Base-by-base conservation (phyloP, 1,284 basidiomycete genomes). In the Chondrostereum purpureum region DNA sequence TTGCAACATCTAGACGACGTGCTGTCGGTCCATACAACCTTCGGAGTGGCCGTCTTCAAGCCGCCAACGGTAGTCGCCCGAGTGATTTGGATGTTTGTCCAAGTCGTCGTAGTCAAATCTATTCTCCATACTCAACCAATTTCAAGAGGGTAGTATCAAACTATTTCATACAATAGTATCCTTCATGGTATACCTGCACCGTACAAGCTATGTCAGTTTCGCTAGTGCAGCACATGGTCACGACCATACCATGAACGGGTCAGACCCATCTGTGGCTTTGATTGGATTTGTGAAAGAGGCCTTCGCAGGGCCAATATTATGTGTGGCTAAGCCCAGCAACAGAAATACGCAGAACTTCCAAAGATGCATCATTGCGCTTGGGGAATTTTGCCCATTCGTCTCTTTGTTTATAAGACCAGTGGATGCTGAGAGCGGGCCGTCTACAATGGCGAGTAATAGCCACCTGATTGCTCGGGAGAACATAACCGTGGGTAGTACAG, bases 1-100 rank as follows among this genome's bases (percentile, higher is more conserved):
- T 68, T 67, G 53, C 67, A 68, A 50, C 66, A 68, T 43, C 66
- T 54, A 36, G 59, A 58, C 18, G 67, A 50, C 16, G 62, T 67
- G 38, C 49, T 57, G 47, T 65, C 65, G 3, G 59, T 56, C 61
- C 63, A 70, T 17, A 68, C 52, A 2, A 62, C 55, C 43, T 64
- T 67, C 2, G 63, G 61, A 2, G 57, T 53, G 2, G 65, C 66
- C 12, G 59, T 65, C 53, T 70, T 68, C 45, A 68, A 50, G 4
- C 62, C 66, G 1, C 42, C 55, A 38, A 69, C 58, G 2, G 65
- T 68, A n/a, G 63, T 64, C 11, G 61, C 65, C 16, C 65, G 59
- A 12, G 64, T 60, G 21, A 68, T 62, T 45, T 67, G 63, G 38
- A 69, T 61, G 42, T 68, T 64, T 6, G 51, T 58, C 67, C 67